Base-by-base conservation (phyloP, 305 asterid species). In the Plantago lanceolata region DNA sequence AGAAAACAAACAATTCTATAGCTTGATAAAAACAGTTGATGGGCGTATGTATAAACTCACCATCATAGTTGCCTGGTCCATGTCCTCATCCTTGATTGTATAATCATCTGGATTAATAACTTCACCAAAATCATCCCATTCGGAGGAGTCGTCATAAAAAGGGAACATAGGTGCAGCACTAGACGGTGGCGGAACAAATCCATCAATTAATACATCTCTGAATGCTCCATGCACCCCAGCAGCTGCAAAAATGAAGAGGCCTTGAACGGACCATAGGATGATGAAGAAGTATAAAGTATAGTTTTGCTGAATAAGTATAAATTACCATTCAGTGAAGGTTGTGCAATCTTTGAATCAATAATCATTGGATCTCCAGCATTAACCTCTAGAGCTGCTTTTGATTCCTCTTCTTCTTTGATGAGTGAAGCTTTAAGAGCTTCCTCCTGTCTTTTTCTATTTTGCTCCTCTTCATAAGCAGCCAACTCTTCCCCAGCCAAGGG, bases 61-160 rank as follows among this genome's bases (percentile, higher is more conserved):
- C 37, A 26, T 83, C 83, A 82, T 76, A 47, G 73, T 78, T 65
- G 79, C 68, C 64, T 68, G 85, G 75, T 81, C 94, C 81, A 82
- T 84, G 73, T 84, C 88, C 67, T 82, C 94, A 69, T 80, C 95
- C 79, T 85, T 83, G 69, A 77, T 78, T 54, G 66, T 82, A 71
- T 85, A 93, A 83, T 93, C 96, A 81, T 92, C 97, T 33, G 95
- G 97, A 71, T 92, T 84, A 72, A 92, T 85, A 68, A 89, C 89
- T 76, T 92, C 98, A 56, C 98, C 96, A 75, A 87, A 92, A 78
- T 92, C 98, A 84, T 92, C 98, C 98, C 98, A 92, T 72, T 84
- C 97, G 0, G 78, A 65, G 20, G 89, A 59, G 57, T 73, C 66
- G 11, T 80, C 94, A 75, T 81, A 89, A 78, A 81, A 87, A 55